phyloP scores from a whole-genome alignment of 2,329 filamentous ascomycete genomes.

The Madurella mycetomatis region DNA sequence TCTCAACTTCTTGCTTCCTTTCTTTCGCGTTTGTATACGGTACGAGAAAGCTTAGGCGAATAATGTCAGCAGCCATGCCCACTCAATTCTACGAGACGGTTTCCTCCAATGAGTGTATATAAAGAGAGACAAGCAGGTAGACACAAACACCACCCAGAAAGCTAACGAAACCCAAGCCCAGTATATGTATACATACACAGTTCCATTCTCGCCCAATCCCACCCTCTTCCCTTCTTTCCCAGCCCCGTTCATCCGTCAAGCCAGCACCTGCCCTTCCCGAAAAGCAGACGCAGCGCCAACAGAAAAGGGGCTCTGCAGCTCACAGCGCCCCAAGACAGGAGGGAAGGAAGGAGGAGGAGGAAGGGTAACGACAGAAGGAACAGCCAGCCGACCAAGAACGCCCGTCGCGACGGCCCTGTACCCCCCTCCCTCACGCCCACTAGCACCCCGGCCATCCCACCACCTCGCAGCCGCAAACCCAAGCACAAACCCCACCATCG shows the following conservation, averaged over 20 bases:
- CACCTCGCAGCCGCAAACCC: conserved; percentile 16
- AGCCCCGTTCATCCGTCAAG: neutral
- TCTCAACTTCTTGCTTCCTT: too few relatives aligned
- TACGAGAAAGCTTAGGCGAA: neutral
- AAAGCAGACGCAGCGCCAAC: too few relatives aligned
- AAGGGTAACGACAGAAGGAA: neutral
- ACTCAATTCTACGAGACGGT: neutral
- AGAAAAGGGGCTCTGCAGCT: neutral
- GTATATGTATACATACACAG: neutral
- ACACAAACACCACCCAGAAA: neutral
- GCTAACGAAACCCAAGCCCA: neutral
- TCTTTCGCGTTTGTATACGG: too few relatives aligned
- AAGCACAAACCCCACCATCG: conserved; percentile 24
- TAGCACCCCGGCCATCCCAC: neutral
- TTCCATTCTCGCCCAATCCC: neutral
- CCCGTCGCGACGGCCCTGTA: neutral
- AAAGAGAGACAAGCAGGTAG: too few relatives aligned
- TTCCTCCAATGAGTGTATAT: too few relatives aligned
- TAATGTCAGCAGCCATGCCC: neutral
- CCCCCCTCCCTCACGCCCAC: neutral
- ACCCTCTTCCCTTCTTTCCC: neutral
- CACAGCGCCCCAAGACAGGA: neutral
- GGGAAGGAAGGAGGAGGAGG: neutral
- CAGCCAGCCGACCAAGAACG: neutral
- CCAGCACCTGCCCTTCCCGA: neutral